Evolutionary conservation across 1,284 basidiomycete species (phyloP).

Genomic region (Austropuccinia psidii): DNA sequence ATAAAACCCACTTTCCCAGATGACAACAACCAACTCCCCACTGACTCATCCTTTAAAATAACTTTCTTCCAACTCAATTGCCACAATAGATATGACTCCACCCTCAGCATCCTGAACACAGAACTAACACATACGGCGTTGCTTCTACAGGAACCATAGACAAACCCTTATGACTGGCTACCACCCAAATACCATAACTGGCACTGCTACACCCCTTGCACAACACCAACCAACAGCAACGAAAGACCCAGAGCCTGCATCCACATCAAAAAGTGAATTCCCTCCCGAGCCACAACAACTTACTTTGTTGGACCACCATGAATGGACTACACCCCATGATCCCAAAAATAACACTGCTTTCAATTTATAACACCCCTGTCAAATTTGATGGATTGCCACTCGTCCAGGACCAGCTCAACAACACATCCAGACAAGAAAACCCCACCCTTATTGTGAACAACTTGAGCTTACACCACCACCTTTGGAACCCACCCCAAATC

Average conservation of each 20-base stretch:
- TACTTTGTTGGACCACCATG: background rate
- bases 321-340: no score
- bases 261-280: background rate
- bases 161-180: background rate
- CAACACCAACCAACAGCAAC: background rate
- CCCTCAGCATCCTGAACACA: background rate
- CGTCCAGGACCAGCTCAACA: background rate
- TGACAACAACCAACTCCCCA: no score
- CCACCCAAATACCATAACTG: background rate
- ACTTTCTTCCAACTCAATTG: no score
- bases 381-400: background rate
- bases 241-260: background rate
- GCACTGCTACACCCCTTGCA: background rate
- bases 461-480: background rate
- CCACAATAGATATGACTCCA: slow-evolving; percentile 8
- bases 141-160: slow-evolving; percentile 6
- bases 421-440: background rate
- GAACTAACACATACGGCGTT: background rate
- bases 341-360: background rate
- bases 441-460: background rate
- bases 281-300: no score
- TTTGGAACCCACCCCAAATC: slow-evolving; percentile 8
- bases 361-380: background rate
- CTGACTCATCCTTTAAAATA: no score
- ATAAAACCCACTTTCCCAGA: no score